Evolutionary conservation across 1,139 yeast species (phyloP), one percentile per base, ranked within the genome.

Genomic region (Geotrichum aggregatum): DNA sequence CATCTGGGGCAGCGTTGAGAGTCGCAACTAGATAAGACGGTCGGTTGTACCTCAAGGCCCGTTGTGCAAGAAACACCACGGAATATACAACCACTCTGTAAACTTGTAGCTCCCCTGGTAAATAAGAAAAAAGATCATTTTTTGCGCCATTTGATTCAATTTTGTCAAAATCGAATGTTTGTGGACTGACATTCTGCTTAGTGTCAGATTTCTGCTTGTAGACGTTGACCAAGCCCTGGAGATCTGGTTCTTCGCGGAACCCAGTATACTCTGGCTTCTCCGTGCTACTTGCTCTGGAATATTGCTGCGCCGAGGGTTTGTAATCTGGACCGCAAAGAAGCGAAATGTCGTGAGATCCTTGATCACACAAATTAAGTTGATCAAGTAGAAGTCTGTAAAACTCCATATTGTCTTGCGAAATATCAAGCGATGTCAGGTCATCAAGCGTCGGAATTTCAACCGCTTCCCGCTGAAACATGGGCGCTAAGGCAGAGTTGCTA

Each of bases 1-100:
- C 53, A 34, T 50, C 53, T 3, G 53, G 50, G 6, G 44, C 22
- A 3, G 40, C 43, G 30, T 46, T 45, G 5, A 45, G 41, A 11
- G 53, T 28, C 3, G 41, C 42, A 13, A 39, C 22, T 35, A 50
- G 47, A 3, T 33, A 3, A 2, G 49, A 31, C 3, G 53, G 53
- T 14, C 49, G 41, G 3, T 41, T 18, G 36, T 16, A 3, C 2
- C 10, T 26, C 31, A 40, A 6, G 1, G 46, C 44, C 11, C 11
- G 7, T 4, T 40, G 26, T n/a, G 45, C 49, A 3, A 50, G 28
- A 40, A 40, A 44, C 16, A 50, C 45, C n/a, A 50, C 14, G 11
- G 50, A 39, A 19, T 26, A 45, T n/a, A 50, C 22, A 19, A 50
- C 46, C 7, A 41, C 44, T 3, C 43, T 46, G 28, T 50, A 50